Evolutionary conservation across 2,329 filamentous ascomycete genomes (phyloP), one percentile per base, ranked within the genome.

Genomic region (Hypoxylon sp.): DNA sequence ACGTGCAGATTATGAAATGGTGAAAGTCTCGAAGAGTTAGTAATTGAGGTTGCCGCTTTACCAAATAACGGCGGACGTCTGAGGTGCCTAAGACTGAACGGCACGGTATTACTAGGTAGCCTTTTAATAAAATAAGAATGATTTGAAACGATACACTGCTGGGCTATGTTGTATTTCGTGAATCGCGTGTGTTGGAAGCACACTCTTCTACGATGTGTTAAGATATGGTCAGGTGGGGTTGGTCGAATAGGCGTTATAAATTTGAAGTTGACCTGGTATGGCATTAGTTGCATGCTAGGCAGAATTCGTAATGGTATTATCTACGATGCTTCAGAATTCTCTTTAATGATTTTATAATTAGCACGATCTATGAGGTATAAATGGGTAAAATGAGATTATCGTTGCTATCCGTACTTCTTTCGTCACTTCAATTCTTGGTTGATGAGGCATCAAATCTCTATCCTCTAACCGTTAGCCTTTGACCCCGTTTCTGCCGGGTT

Each of bases 231-330:
- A 14, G 21, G 13, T 45, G 25, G 21, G 11, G 11, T 51, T 51
- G 36, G n/a, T 14, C 38, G 6, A 25, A 25, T 25, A 5, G 55
- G 49, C 49, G n/a, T n/a, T n/a, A n/a, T n/a, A n/a, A n/a, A n/a
- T n/a, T n/a, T 65, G 55, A 28, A 55, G 41, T 55, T 50, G 17
- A 25, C 52, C n/a, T 19, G 38, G 38, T 49, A 59, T 21, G 48
- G 48, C 41, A 10, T 53, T 53, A 25, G 32, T 25, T 23, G n/a
- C 25, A 45, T 32, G 25, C 43, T n/a, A 28, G 3, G 34, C 6
- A 13, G 19, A 10, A 7, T 30, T 43, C 9, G 4, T 30, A 30
- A 30, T 7, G 28, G 28, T 30, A 30, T 30, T 30, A 30, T 30
- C 28, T 7, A 30, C 9, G 1, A 30, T 30, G 6, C 28, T 30